A percentile compares a stretch with the other conserved stretches of the same genome.
Conservation (phyloP, 257 asterid species). For the Linderniella brevidens region DNA sequence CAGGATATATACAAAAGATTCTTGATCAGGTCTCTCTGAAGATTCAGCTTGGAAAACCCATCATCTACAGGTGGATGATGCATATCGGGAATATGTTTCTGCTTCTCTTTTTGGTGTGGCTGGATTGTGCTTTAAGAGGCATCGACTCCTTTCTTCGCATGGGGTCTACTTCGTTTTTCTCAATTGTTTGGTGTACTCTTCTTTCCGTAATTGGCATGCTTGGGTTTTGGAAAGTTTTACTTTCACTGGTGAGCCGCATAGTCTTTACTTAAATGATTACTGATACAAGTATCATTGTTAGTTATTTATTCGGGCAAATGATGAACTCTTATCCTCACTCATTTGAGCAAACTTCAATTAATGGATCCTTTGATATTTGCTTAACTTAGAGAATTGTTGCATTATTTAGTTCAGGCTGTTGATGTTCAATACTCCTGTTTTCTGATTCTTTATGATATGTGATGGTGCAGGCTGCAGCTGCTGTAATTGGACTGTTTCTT, state of each 20-base stretch:
- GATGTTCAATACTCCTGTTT: constrained; percentile 1
- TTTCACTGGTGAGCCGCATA: constrained; percentile 47
- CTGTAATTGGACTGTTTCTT: constrained; percentile 40
- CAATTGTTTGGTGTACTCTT: constrained; percentile 67
- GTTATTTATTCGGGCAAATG: neutral
- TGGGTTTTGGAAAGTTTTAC: constrained; percentile 49
- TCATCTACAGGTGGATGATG: constrained; percentile 47
- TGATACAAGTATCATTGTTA: neutral
- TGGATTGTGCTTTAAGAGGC: constrained; percentile 86
- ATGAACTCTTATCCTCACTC: too few species aligned
- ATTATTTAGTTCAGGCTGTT: too few species aligned
- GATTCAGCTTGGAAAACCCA: constrained; percentile 51
- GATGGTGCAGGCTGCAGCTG: constrained; percentile 40
- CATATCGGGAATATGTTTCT: constrained; percentile 48
- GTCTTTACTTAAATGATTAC: constrained; percentile 4
- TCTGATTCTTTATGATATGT: constrained; percentile 8
- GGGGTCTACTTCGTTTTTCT: constrained; percentile 84
- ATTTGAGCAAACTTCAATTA: too few species aligned
- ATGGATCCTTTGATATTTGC: too few species aligned
- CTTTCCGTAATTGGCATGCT: constrained; percentile 50
- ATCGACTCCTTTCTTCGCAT: constrained; percentile 66
- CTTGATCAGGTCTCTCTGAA: constrained; percentile 33
- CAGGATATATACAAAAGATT: constrained; percentile 20
- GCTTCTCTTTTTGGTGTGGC: constrained; percentile 69
- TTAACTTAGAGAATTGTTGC: too few species aligned